Evolutionary conservation across 345 rosid genomes (phyloP).

Genomic region (Geranium brycei): DNA sequence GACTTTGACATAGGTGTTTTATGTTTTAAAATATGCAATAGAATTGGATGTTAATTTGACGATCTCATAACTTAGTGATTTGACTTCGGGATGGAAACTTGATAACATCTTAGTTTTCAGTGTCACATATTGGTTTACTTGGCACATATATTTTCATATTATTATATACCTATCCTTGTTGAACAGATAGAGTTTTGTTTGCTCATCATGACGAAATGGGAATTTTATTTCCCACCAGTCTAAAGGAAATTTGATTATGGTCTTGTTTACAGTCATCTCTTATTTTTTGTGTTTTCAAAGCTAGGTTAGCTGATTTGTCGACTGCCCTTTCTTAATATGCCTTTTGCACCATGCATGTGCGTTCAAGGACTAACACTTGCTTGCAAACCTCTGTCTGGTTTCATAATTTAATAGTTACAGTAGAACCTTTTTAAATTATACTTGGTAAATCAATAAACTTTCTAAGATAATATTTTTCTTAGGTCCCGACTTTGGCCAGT

Average conservation of each 20-base stretch:
- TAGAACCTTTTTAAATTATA: too few species aligned
- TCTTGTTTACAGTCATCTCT: neutral
- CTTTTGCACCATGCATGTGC: neutral
- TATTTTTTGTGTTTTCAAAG: neutral
- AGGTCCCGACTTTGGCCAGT: too few species aligned
- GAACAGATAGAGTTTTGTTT: neutral
- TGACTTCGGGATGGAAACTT: neutral
- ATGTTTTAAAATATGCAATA: neutral
- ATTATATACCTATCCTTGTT: neutral
- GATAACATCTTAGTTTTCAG: neutral
- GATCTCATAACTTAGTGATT: neutral
- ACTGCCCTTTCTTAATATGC: neutral
- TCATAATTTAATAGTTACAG: too few species aligned
- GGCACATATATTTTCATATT: neutral
- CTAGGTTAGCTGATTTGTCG: neutral
- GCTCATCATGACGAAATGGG: neutral
- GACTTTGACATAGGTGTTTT: neutral
- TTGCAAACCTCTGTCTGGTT: neutral
- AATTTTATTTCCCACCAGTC: neutral
- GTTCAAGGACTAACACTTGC: neutral
- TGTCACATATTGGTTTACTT: neutral
- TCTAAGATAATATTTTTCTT: too few species aligned
- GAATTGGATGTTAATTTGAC: neutral
- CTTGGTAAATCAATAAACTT: too few species aligned
- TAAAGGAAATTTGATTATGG: neutral